Base-by-base conservation (phyloP, 2,329 filamentous ascomycete genomes). In the Neofusicoccum kwambonambiense region DNA sequence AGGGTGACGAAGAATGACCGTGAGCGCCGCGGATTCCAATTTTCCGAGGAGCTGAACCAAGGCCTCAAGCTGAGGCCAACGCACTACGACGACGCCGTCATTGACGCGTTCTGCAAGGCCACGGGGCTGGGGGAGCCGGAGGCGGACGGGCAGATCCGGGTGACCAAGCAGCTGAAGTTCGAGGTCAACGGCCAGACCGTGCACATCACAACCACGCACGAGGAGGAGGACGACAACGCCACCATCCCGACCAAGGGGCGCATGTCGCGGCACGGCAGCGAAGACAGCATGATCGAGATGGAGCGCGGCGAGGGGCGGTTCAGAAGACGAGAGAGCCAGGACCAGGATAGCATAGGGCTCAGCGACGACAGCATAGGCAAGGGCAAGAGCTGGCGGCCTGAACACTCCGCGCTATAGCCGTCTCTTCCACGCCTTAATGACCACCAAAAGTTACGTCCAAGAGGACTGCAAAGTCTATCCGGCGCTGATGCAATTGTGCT, bases 1-100 rank as follows among this genome's bases (percentile, higher is more conserved):
- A 60, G 56, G 56, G 56, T 60, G 9, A 60, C 56, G 22, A 60
- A 60, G n/a, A 37, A 60, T n/a, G 56, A 60, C 56, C 56, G 56
- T 15, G 56, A 60, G 12, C 56, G 56, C n/a, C 56, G 56, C n/a
- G 56, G 56, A 8, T 60, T 60, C 42, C 15, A 34, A 8, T 60
- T 60, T 9, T 45, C 56, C 1, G 56, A 60, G 31, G 56, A 60
- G 3, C 11, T 60, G 15, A 60, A 60, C 41, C 41, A 47, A 9
- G 56, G 56, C 12, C 56, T 60, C n/a, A 60, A 60, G 41, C 27
- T 60, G n/a, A 7, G 41, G 13, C 56, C 56, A 3, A 15, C 19
- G 3, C 41, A 60, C 3, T 60, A 35, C 31, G 42, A 60, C 56
- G 56, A 47, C 15, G 41, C 41, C 56, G 56, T 60, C 56, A 47